A percentile compares a stretch with the other conserved stretches of the same genome.
phyloP scores from a whole-genome alignment of 73 alveolate genomes.

The Tetrahymena elliotti region DNA sequence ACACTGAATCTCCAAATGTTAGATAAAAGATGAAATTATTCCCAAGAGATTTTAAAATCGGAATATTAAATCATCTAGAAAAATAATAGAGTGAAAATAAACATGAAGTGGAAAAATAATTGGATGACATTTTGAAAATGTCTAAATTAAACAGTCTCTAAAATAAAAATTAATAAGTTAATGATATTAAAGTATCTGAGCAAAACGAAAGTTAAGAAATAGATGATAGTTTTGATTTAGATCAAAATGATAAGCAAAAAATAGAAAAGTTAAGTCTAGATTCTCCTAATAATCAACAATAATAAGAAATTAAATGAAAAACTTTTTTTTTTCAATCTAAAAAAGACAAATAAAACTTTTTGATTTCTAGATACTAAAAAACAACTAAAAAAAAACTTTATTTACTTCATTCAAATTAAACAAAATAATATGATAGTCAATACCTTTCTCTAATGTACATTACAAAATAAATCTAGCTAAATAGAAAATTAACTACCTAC shows the following conservation, averaged over 20 bases:
- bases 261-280: neutral
- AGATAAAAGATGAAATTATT: neutral
- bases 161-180: neutral
- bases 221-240: neutral
- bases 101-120: neutral
- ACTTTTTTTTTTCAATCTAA: too few relatives aligned
- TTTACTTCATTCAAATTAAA: too few relatives aligned
- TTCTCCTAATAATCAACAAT: neutral
- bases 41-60: neutral
- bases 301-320: neutral
- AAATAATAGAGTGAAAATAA: neutral
- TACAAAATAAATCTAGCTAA: too few relatives aligned
- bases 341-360: too few relatives aligned
- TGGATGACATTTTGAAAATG: neutral
- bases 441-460: too few relatives aligned
- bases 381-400: too few relatives aligned
- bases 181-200: neutral
- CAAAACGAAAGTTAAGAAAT: neutral
- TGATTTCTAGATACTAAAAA: too few relatives aligned
- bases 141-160: neutral
- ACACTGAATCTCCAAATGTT: neutral
- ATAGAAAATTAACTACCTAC: too few relatives aligned
- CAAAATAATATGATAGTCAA: too few relatives aligned
- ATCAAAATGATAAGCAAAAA: neutral
- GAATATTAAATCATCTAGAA: neutral